Evolutionary conservation across 2,329 filamentous ascomycete species (phyloP), one percentile per base, ranked within the genome.

Genomic region (Cercospora canescens): DNA sequence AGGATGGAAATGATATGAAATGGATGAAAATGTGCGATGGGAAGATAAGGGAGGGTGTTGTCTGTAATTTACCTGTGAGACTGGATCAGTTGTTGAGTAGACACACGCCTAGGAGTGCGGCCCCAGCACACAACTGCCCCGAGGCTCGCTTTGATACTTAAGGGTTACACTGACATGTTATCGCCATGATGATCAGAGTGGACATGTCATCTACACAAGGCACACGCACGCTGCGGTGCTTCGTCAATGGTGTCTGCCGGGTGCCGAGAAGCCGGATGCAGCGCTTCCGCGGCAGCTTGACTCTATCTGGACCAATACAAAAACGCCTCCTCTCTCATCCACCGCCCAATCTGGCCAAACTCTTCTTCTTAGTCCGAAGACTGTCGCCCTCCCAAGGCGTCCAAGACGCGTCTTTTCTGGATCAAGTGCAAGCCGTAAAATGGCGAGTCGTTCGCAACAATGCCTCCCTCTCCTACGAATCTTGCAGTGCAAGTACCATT

Each of bases 391-490:
- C 16, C 50, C 34, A 55, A 63, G 55, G 56, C 56, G 60, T 52
- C 35, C 52, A 60, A 60, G 64, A 35, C 60, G 60, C 56, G 57
- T 55, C 48, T 54, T 50, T 34, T 63, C 35, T 63, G 64, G 64
- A 63, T 63, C 52, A 54, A 60, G 18, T 41, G 54, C 30, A 57
- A 56, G 37, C 55, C 54, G 54, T 28, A 26, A 7, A 62, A n/a
- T 35, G 48, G 50, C 45, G 32, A 54, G 45, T 37, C 48, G 45
- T 26, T 5, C 6, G 18, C 21, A 62, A 28, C 32, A 30, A 37
- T 26, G 35, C 55, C 41, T 55, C 1, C 34, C 32, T 39, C 32
- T 14, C 48, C 11, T 28, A 57, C 26, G 32, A 41, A 26, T 48
- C 24, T 39, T 11, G n/a, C 54, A 50, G 45, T 11, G 34, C 35